Percentiles rank a stretch among this genome's conserved stretches.
Conservation (phyloP, 495 filamentous ascomycete species). For the Clavariopsis aquatica region DNA sequence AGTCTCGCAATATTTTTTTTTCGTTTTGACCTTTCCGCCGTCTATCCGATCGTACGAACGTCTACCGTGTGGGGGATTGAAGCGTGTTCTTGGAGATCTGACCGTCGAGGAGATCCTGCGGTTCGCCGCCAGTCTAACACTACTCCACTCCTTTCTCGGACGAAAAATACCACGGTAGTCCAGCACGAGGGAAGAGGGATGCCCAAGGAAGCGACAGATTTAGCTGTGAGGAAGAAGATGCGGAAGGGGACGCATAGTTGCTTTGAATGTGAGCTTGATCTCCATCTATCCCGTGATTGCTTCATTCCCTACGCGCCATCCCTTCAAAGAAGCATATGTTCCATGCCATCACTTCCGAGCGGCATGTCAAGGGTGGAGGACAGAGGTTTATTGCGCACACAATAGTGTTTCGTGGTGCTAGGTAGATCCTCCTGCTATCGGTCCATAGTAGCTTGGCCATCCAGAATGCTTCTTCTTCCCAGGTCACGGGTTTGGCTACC, state of each 20-base stretch:
- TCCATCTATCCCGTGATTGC: neutral
- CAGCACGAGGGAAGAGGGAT: slow-evolving; percentile 20
- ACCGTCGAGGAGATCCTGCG: neutral
- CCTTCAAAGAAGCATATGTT: neutral
- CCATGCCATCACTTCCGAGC: neutral
- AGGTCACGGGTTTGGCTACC: neutral
- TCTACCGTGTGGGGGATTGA: neutral
- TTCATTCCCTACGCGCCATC: neutral
- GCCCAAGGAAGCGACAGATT: slow-evolving; percentile 31
- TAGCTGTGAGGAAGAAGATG: slow-evolving; percentile 39
- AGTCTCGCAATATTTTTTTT: neutral
- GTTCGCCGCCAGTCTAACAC: neutral
- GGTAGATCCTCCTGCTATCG: too few relatives aligned
- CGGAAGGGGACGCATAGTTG: slow-evolving; percentile 44
- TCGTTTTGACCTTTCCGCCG: neutral
- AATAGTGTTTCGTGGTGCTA: too few relatives aligned
- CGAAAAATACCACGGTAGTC: neutral
- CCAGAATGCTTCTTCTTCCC: neutral
- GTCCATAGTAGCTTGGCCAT: neutral
- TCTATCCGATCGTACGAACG: neutral
- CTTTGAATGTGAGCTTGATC: slow-evolving; percentile 41
- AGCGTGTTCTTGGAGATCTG: neutral
- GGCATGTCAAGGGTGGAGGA: neutral
- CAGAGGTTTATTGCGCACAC: too few relatives aligned
- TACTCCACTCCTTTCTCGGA: neutral